A percentile compares a stretch with the other conserved stretches of the same genome.
Conservation (phyloP, 2,329 filamentous ascomycete species). For the Pseudocercospora fijiensis region DNA sequence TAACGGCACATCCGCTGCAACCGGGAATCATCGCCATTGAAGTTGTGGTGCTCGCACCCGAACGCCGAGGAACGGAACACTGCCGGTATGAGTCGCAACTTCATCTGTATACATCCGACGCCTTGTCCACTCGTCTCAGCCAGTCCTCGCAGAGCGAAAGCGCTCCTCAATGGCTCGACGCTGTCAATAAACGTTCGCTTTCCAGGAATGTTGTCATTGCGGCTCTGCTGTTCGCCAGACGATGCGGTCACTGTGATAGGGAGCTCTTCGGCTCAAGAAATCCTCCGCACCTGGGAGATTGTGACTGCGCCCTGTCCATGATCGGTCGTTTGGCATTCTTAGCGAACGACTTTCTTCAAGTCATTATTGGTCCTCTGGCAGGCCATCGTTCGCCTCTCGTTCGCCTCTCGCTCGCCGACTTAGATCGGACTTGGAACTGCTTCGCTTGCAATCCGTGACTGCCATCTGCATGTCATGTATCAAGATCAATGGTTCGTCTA, state of each 20-base stretch:
- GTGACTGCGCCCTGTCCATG: background rate
- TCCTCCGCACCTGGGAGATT: background rate
- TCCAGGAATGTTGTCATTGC: background rate
- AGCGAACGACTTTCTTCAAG: background rate
- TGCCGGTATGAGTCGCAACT: background rate
- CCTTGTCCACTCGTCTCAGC: background rate
- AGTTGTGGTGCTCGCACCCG: no score
- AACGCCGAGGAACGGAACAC: background rate
- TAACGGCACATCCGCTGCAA: background rate
- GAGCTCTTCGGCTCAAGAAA: background rate
- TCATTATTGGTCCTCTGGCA: background rate
- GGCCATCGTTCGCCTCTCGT: background rate
- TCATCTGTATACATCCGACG: background rate
- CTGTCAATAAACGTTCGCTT: no score
- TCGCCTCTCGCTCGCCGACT: background rate
- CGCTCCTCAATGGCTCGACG: background rate
- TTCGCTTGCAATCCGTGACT: background rate
- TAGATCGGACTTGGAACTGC: background rate
- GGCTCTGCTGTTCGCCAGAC: background rate
- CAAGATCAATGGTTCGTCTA: background rate
- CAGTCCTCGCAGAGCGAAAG: background rate
- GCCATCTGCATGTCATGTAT: background rate
- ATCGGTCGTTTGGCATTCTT: background rate
- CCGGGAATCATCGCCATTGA: no score
- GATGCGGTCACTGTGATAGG: constrained; percentile 1